Percentiles rank a stretch among this genome's conserved stretches.
Conservation (phyloP, 805 yeast species). For the Teunomyces aglyptinius region DNA sequence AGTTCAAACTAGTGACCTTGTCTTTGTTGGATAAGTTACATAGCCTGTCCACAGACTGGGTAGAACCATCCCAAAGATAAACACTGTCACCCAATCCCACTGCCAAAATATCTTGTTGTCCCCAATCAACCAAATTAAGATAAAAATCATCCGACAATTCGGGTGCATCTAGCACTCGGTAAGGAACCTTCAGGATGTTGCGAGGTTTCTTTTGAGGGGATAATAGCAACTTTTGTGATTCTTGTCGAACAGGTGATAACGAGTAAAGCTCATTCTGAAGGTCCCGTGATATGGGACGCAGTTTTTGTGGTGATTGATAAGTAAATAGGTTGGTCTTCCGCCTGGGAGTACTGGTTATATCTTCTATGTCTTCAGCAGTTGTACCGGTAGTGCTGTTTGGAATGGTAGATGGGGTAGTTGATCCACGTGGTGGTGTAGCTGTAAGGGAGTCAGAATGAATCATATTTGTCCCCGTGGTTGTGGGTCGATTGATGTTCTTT, state of each 20-base stretch:
- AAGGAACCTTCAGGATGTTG: constrained; percentile 81
- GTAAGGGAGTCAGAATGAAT: neutral
- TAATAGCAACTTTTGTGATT: constrained; percentile 72
- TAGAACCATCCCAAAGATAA: constrained; percentile 85
- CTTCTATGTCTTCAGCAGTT: constrained; percentile 4
- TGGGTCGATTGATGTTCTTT: constrained; percentile 9
- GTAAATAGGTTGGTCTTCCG: constrained; percentile 62
- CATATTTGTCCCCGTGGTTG: constrained; percentile 17
- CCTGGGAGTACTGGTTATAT: constrained; percentile 37
- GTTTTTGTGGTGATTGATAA: constrained; percentile 68
- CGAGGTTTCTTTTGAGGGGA: constrained; percentile 82
- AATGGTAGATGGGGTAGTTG: constrained; percentile 1
- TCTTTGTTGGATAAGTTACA: constrained; percentile 69
- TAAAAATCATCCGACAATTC: constrained; percentile 93
- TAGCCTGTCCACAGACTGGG: constrained; percentile 78
- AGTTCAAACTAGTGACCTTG: constrained; percentile 74
- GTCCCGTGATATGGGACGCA: constrained; percentile 61
- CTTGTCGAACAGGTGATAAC: constrained; percentile 83
- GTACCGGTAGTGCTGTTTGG: constrained; percentile 3
- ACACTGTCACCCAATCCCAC: constrained; percentile 89
- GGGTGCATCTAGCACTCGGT: constrained; percentile 93
- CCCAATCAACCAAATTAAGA: constrained; percentile 93
- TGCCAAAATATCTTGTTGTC: constrained; percentile 80
- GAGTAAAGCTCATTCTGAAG: constrained; percentile 75
- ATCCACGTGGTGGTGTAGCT: constrained; percentile 2